phyloP scores from a whole-genome alignment of 495 filamentous ascomycete genomes.

The Trichoderma virens region DNA sequence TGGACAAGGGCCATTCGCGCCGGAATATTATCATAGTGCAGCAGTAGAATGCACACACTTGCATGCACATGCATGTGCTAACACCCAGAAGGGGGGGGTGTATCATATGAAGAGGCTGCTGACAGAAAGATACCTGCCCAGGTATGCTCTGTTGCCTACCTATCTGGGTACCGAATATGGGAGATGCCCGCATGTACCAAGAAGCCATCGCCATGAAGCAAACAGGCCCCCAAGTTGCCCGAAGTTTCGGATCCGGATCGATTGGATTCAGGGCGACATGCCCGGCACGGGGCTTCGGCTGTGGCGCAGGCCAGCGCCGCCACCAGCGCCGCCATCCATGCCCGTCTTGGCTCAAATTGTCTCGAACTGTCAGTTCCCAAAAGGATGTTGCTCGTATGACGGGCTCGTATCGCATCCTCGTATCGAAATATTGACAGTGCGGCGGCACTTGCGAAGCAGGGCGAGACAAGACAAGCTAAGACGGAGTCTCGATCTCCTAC shows the following conservation, averaged over 20 bases:
- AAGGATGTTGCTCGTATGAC: background rate
- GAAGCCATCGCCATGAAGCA: too few species aligned
- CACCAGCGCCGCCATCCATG: background rate
- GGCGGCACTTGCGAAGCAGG: background rate
- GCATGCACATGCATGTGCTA: background rate
- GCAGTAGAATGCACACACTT: background rate
- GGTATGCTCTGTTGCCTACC: too few species aligned
- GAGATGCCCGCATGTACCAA: too few species aligned
- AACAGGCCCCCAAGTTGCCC: too few species aligned
- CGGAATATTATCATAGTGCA: background rate
- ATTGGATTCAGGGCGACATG: background rate
- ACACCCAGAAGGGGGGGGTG: background rate
- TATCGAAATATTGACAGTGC: too few species aligned
- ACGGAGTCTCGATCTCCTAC: background rate
- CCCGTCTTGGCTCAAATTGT: background rate
- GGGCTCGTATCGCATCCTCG: background rate
- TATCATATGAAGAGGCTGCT: background rate
- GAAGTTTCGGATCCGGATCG: background rate
- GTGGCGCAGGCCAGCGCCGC: background rate
- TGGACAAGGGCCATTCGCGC: background rate
- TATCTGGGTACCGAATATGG: too few species aligned
- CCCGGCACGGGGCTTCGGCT: background rate
- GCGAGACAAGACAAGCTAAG: background rate
- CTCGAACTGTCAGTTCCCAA: background rate
- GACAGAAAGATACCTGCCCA: background rate